phyloP scores from a whole-genome alignment of 2,329 filamentous ascomycete species.

The Didymella pinodella region DNA sequence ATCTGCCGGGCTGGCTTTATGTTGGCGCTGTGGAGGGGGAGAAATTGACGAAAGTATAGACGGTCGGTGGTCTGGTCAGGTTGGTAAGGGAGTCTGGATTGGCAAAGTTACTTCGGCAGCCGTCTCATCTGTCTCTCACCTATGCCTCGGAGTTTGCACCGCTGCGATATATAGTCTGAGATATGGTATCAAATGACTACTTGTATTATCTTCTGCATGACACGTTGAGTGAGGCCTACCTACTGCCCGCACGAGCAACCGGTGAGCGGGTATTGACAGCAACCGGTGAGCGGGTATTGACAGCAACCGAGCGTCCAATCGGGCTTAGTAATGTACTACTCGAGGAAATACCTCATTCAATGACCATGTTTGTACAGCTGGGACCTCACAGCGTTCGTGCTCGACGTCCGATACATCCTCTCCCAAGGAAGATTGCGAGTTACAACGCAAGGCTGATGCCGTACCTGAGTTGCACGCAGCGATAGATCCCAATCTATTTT shows the following conservation, averaged over 20 bases:
- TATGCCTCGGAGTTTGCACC: conserved; percentile 33
- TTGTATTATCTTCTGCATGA: conserved; percentile 12
- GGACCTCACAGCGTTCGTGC: too few relatives aligned
- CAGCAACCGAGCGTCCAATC: conserved; percentile 8
- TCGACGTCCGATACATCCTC: neutral
- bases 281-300: conserved; percentile 14
- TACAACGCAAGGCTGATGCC: conserved; percentile 1
- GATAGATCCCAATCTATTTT: conserved; percentile 16
- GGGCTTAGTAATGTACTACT: conserved; percentile 13
- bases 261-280: conserved; percentile 14
- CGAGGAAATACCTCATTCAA: conserved; percentile 2
- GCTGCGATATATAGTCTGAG: conserved; percentile 40
- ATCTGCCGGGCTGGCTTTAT: conserved; percentile 13
- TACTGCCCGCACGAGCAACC: conserved; percentile 13
- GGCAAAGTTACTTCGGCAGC: conserved; percentile 13
- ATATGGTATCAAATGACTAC: conserved; percentile 40
- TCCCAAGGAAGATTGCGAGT: too few relatives aligned
- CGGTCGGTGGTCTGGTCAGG: conserved; percentile 7
- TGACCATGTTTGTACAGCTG: neutral
- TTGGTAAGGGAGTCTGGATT: conserved; percentile 15
- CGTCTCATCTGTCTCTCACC: conserved; percentile 30
- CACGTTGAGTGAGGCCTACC: conserved; percentile 1
- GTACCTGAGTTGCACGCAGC: conserved; percentile 1
- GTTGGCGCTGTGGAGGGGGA: conserved; percentile 13
- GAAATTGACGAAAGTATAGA: conserved; percentile 13